Conservation (phyloP, 2,329 filamentous ascomycete genomes). For the Microsporum audouinii region DNA sequence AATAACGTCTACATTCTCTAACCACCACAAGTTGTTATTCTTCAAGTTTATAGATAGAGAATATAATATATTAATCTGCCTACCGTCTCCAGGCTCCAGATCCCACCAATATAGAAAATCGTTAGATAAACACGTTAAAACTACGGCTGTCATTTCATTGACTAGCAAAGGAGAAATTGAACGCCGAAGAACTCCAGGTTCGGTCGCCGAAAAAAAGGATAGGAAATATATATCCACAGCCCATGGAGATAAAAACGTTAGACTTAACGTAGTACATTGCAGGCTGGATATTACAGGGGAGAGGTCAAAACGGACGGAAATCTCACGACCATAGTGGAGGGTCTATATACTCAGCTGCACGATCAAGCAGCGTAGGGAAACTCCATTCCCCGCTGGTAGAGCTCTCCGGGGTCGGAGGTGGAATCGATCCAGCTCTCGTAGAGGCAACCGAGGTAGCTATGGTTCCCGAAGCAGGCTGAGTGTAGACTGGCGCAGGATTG, state of each 20-base stretch:
- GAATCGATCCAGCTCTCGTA: slow-evolving; percentile 25
- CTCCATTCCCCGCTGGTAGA: slow-evolving; percentile 38
- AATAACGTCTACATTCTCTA: not conserved
- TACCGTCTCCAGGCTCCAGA: not conserved
- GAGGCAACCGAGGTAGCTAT: slow-evolving; percentile 7
- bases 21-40: not conserved
- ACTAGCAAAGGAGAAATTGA: not conserved
- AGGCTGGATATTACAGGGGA: not conserved
- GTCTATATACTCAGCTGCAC: slow-evolving; percentile 39
- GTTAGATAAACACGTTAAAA: not conserved
- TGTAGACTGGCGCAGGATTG: not conserved
- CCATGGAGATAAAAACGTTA: not conserved
- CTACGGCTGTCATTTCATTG: not conserved
- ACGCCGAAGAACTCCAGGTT: not conserved
- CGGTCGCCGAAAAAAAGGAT: not conserved
- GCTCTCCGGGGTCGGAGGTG: slow-evolving; percentile 38
- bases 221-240: not conserved
- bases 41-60: not conserved
- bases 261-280: not conserved
- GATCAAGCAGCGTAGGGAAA: slow-evolving; percentile 35
- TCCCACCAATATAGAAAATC: not conserved
- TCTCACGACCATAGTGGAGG: slow-evolving; percentile 31
- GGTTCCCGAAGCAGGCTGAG: not conserved
- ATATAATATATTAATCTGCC: not conserved
- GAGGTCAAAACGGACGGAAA: not conserved